These are phyloP conservation scores for Cladosporium halotolerans DNA, from an alignment of 2,329 filamentous ascomycete species.

Conservation along the genomic window DNA sequence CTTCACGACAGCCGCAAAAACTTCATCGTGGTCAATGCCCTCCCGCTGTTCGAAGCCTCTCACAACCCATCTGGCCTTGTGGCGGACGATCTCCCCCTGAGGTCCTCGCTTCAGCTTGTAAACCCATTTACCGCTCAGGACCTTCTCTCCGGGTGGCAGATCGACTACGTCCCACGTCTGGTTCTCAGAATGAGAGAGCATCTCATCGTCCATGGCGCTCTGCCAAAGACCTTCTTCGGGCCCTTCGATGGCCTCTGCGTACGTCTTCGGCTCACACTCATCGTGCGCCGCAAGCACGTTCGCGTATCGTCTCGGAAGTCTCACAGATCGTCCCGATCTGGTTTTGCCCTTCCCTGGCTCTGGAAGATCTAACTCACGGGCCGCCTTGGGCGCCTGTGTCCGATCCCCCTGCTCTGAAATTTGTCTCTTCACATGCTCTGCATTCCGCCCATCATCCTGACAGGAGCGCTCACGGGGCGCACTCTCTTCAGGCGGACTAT, in stretches of 20 bases:
- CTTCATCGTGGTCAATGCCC: slow-evolving; percentile 26
- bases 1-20: slow-evolving; percentile 21
- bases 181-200: not conserved
- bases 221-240: not conserved
- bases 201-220: not conserved
- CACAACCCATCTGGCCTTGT: slow-evolving; percentile 27
- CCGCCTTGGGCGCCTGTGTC: too few relatives aligned
- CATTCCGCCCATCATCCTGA: too few relatives aligned
- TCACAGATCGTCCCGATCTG: not conserved
- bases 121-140: not conserved
- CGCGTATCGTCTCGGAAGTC: not conserved
- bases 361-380: not conserved
- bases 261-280: not conserved
- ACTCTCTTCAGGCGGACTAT: too few relatives aligned
- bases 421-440: too few relatives aligned
- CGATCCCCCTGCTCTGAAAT: too few relatives aligned
- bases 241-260: not conserved
- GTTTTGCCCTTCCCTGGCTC: not conserved
- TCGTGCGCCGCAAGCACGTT: too few relatives aligned
- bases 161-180: not conserved
- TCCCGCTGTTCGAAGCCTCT: slow-evolving; percentile 23
- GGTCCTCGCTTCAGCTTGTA: not conserved
- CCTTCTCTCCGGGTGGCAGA: not conserved
- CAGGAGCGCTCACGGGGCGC: too few relatives aligned
- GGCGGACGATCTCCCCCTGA: not conserved